Percentiles rank a stretch among this genome's conserved stretches.
These are phyloP conservation scores for Acephala macrosclerotiorum DNA, from an alignment of 2,329 filamentous ascomycete genomes.

Conservation along the genomic window DNA sequence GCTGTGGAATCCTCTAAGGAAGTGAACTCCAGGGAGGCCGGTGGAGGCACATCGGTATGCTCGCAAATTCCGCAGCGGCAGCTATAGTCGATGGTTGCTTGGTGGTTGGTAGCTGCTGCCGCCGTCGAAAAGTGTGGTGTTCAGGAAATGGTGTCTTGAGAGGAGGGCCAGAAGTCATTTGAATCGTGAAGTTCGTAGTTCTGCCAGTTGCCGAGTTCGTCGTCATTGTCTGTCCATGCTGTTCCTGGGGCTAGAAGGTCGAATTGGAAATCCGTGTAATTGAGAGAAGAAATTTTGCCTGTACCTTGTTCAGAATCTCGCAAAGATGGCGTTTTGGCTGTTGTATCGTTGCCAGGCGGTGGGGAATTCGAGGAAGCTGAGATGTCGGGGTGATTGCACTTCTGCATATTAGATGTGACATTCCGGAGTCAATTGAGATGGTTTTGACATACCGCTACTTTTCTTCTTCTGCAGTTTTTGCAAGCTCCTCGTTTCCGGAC, in stretches of 20 bases:
- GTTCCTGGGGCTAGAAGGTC: too few species aligned
- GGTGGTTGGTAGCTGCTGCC: background rate
- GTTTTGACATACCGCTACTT: conserved; percentile 8
- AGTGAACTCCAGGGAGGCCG: too few species aligned
- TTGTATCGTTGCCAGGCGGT: too few species aligned
- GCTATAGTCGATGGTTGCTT: background rate
- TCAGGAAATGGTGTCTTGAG: background rate
- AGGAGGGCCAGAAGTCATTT: background rate
- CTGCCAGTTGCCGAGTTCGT: too few species aligned
- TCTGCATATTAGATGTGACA: background rate
- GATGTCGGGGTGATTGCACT: background rate
- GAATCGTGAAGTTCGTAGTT: background rate
- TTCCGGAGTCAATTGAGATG: too few species aligned
- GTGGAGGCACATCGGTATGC: too few species aligned
- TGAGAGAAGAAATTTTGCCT: background rate
- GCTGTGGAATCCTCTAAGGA: too few species aligned
- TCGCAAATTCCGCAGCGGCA: too few species aligned
- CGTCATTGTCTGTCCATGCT: too few species aligned
- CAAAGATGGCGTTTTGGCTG: too few species aligned
- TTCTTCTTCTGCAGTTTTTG: background rate
- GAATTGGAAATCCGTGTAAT: background rate
- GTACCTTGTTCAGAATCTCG: background rate
- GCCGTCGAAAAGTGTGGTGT: background rate
- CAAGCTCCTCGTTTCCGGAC: conserved; percentile 12
- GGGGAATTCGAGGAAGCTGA: too few species aligned